A percentile compares a stretch with the other conserved stretches of the same genome.
phyloP scores from a whole-genome alignment of 2,329 filamentous ascomycete species.

The Penicillium sp. region DNA sequence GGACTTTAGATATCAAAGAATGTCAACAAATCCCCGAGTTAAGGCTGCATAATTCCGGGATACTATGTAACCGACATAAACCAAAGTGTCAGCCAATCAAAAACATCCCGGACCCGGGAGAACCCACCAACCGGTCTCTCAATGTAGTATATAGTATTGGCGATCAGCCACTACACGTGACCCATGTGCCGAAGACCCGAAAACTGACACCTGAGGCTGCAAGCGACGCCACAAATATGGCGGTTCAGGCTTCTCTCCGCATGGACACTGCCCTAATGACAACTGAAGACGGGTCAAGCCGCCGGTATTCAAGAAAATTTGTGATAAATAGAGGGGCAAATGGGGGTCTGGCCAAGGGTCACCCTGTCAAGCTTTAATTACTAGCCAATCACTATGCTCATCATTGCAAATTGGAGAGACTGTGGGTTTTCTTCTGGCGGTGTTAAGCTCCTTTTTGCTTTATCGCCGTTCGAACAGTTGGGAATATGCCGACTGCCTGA shows the following conservation, averaged over 20 bases:
- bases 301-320: background rate
- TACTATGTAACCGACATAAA: background rate
- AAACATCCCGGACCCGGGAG: background rate
- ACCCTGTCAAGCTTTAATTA: slow-evolving; percentile 1
- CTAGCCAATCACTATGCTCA: background rate
- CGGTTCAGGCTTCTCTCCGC: background rate
- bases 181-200: slow-evolving; percentile 5
- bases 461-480: slow-evolving; percentile 2
- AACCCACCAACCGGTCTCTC: background rate
- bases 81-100: background rate
- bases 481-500: background rate
- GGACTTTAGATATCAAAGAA: background rate
- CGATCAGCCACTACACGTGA: background rate
- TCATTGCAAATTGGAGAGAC: background rate
- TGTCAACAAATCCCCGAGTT: background rate
- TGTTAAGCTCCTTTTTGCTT: background rate
- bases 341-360: background rate
- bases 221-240: background rate
- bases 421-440: background rate
- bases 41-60: background rate
- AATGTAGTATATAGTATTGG: background rate
- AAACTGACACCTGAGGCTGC: background rate
- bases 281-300: slow-evolving; percentile 1
- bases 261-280: background rate
- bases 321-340: background rate